These are phyloP conservation scores for Sporobolomyces roseus DNA, from an alignment of 768 basidiomycete genomes.

Conservation along the genomic window DNA sequence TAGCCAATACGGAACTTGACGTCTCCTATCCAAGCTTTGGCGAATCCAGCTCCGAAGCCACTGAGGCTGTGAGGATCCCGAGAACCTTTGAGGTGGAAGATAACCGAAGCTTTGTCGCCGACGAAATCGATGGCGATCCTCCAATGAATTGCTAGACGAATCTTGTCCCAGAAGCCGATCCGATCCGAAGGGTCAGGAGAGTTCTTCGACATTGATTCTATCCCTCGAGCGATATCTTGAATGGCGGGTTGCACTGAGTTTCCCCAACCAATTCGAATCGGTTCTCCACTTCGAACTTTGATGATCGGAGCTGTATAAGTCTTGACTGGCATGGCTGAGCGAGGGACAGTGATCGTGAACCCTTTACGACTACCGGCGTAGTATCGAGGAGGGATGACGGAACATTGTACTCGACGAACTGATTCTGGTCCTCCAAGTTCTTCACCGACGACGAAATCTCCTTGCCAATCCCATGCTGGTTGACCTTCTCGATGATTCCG, in stretches of 20 bases:
- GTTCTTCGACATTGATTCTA: constrained; percentile 74
- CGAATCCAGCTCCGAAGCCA: constrained; percentile 78
- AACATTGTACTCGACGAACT: constrained; percentile 55
- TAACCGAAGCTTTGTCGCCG: constrained; percentile 58
- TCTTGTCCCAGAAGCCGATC: constrained; percentile 95
- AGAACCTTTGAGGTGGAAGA: constrained; percentile 81
- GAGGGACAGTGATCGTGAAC: constrained; percentile 55
- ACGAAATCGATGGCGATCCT: constrained; percentile 63
- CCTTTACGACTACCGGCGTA: constrained; percentile 55
- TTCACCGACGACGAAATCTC: constrained; percentile 79
- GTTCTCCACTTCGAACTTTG: constrained; percentile 60
- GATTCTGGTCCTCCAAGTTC: constrained; percentile 60
- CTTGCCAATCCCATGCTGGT: constrained; percentile 60
- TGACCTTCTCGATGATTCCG: not conserved
- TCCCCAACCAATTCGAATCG: constrained; percentile 80
- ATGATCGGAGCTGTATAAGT: constrained; percentile 76
- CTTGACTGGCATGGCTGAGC: constrained; percentile 93
- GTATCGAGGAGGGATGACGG: constrained; percentile 61
- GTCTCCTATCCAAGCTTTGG: constrained; percentile 73
- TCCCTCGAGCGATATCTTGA: constrained; percentile 75
- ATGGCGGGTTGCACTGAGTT: constrained; percentile 79
- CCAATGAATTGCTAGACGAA: constrained; percentile 82
- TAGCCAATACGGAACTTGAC: constrained; percentile 67
- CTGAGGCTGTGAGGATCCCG: constrained; percentile 71
- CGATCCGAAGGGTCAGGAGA: constrained; percentile 75